Conservation (phyloP, 176 grass and related monocot species). For the Eragrostis nindensis region DNA sequence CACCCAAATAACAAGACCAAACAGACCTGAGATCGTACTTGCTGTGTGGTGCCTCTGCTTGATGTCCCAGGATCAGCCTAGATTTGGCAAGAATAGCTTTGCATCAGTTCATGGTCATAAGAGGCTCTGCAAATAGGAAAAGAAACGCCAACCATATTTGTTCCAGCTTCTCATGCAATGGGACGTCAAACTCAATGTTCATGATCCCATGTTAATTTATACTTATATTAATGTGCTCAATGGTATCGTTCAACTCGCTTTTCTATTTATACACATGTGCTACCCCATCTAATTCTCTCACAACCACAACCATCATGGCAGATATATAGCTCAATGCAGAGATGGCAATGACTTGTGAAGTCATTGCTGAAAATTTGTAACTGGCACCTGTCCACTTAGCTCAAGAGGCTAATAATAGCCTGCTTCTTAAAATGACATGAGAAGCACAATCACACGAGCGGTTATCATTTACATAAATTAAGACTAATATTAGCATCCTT, state of each 20-base stretch:
- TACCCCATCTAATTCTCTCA: not conserved
- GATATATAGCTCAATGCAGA: not conserved
- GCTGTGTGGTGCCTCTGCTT: constrained; percentile 40
- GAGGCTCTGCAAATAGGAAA: constrained; percentile 15
- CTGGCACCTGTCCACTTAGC: constrained; percentile 4
- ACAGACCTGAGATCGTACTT: constrained; percentile 48
- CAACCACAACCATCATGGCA: constrained; percentile 21
- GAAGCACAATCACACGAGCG: not conserved
- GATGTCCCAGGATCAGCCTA: constrained; percentile 57
- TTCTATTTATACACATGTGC: constrained; percentile 20
- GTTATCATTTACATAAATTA: not conserved
- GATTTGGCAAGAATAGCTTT: constrained; percentile 17
- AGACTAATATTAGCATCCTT: constrained; percentile 5
- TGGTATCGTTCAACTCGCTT: not conserved
- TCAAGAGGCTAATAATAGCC: constrained; percentile 30
- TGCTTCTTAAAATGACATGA: not conserved
- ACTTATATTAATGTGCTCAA: not conserved
- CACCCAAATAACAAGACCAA: constrained; percentile 1
- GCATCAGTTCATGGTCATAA: constrained; percentile 19
- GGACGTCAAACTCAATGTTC: not conserved
- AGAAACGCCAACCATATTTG: constrained; percentile 32
- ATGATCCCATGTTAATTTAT: constrained; percentile 13
- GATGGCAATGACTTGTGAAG: not conserved
- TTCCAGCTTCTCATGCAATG: constrained; percentile 2
- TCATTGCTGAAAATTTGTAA: constrained; percentile 2